Conservation (phyloP, 208 protist species). For the Crithidia acanthocephali region DNA sequence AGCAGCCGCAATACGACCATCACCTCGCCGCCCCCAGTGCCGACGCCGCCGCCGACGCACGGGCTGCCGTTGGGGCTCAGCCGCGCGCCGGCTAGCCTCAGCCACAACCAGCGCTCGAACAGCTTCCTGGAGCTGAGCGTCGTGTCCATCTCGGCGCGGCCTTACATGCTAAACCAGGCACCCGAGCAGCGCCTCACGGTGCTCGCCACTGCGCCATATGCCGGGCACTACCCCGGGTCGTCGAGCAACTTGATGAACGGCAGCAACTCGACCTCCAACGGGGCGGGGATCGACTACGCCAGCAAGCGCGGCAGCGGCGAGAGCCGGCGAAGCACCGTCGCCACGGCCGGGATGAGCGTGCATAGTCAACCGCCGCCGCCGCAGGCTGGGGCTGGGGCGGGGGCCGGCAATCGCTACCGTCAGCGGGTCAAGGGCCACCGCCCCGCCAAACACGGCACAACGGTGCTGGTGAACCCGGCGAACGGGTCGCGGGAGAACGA, state of each 20-base stretch:
- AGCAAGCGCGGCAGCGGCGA: constrained; percentile 8
- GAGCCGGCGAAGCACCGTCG: neutral
- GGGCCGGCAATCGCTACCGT: neutral
- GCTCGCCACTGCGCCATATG: neutral
- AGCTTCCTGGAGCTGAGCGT: constrained; percentile 14
- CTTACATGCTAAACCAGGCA: constrained; percentile 36
- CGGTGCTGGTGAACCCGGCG: neutral
- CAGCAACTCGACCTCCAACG: neutral
- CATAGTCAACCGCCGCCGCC: neutral
- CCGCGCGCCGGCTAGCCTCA: neutral
- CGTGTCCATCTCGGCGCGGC: constrained; percentile 12
- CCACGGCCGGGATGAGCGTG: neutral
- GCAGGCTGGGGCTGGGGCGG: neutral
- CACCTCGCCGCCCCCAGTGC: neutral
- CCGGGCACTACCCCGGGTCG: neutral
- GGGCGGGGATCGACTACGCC: neutral
- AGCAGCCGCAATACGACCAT: constrained; percentile 7
- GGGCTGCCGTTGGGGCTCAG: neutral
- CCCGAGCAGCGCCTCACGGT: constrained; percentile 30
- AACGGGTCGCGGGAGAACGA: constrained; percentile 3
- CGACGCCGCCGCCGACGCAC: neutral
- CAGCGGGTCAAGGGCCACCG: constrained; percentile 2
- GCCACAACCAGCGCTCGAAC: constrained; percentile 4
- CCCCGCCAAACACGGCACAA: constrained; percentile 1
- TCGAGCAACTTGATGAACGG: neutral